phyloP scores from a whole-genome alignment of 352 stramenopile genomes.

The Pythium grandisporangium region DNA sequence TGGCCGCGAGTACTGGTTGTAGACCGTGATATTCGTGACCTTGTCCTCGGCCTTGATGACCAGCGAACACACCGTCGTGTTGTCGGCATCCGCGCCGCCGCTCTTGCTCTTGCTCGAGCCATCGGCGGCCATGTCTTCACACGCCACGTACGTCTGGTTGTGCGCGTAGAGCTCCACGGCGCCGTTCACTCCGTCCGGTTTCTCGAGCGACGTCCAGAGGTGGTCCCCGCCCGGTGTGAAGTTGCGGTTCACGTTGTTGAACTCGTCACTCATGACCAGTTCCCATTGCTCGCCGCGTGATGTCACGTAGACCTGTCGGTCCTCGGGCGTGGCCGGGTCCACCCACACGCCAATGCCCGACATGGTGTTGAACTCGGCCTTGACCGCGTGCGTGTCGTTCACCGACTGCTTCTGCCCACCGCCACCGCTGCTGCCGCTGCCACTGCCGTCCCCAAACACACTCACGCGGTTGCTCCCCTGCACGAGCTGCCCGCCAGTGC shows the following conservation, averaged over 20 bases:
- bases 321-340: slow-evolving; percentile 38
- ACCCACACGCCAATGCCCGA: slow-evolving; percentile 50
- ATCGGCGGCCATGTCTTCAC: slow-evolving; percentile 21
- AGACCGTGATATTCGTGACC: slow-evolving; percentile 48
- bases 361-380: slow-evolving; percentile 18
- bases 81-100: too few species aligned
- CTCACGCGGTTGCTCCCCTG: too few species aligned
- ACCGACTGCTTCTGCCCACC: background rate
- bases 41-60: slow-evolving; percentile 45
- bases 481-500: too few species aligned
- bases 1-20: slow-evolving; percentile 55
- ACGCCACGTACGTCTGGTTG: slow-evolving; percentile 48
- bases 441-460: background rate
- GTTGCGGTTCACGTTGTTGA: slow-evolving; percentile 28
- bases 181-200: slow-evolving; percentile 57
- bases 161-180: slow-evolving; percentile 55
- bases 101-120: slow-evolving; percentile 7
- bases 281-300: slow-evolving; percentile 46
- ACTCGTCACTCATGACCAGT: slow-evolving; percentile 70
- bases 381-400: slow-evolving; percentile 8
- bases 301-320: slow-evolving; percentile 27
- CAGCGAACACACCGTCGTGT: slow-evolving; percentile 38
- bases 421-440: slow-evolving; percentile 5
- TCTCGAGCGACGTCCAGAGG: slow-evolving; percentile 57
- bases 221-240: slow-evolving; percentile 50